Base-by-base conservation (phyloP, 352 stramenopile species). In the Phytophthora parvispora region DNA sequence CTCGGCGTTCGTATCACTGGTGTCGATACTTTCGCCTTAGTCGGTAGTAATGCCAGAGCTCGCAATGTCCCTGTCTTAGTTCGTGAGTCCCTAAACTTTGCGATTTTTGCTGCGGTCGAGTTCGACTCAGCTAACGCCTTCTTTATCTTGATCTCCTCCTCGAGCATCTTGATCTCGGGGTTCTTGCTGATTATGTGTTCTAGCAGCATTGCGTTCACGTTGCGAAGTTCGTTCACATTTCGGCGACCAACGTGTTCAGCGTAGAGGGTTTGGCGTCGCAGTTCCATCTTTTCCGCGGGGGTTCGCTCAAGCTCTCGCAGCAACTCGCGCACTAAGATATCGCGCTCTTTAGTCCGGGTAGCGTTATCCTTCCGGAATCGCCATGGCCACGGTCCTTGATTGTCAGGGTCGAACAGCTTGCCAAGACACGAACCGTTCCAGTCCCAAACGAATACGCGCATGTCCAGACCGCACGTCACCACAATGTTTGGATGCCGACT, bases 161-260 rank as follows among this genome's bases (percentile, higher is more conserved):
- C 77, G 15, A 74, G 71, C 68, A 82, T 20, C 2, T 76, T 70
- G 0, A 92, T 74, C 42, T 92, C 84, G 0, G 82, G 80, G 40
- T 86, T 83, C 49, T 89, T 85, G 56, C 73, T 90, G 53, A 90
- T 83, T 13, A 92, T 82, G 48, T 92, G 84, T n/a, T 91, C 84
- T 0, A 92, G 38, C 49, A 92, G 29, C 71, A 92, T 81, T 2
- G 75, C 61, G 38, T 77, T 89, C 2, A 90, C 75, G 38, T 80
- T 74, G 4, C 69, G 68, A 1, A 89, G 38, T 6, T 90, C 77
- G n/a, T 75, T 75, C 29, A 81, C 61, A 38, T 72, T 89, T 25
- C 82, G 83, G 15, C 77, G 78, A 42, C 77, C 69, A 3, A 87
- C 72, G 29, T 92, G 84, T 20, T 84, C 75, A 6, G 84, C 51